Percentiles rank a stretch among this genome's conserved stretches.
Conservation (phyloP, 768 basidiomycete species). For the Tylopilus vinaceipallidus region DNA sequence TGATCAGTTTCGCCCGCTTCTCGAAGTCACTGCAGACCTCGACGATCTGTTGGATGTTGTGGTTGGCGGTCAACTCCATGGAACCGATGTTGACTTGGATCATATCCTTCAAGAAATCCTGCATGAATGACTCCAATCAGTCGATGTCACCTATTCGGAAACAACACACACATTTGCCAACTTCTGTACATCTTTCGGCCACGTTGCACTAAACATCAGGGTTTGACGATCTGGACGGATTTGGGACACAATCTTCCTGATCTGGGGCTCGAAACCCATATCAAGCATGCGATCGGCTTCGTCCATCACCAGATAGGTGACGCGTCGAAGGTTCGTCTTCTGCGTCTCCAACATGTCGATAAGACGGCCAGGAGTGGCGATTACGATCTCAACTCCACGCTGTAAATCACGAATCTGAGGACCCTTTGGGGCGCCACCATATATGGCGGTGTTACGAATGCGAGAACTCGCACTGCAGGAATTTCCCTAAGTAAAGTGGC, state of each 20-base stretch:
- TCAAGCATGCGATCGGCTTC: constrained; percentile 99
- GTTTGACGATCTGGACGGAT: constrained; percentile 98
- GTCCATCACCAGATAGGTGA: constrained; percentile 98
- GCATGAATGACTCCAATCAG: constrained; percentile 4
- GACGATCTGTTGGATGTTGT: constrained; percentile 94
- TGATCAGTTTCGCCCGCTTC: constrained; percentile 94
- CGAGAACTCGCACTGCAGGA: constrained; percentile 73
- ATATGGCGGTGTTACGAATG: constrained; percentile 98
- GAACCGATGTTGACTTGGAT: constrained; percentile 99
- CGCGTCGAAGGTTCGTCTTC: constrained; percentile 93
- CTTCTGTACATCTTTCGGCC: constrained; percentile 99
- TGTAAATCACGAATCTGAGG: constrained; percentile 97
- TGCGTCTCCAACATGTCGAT: constrained; percentile 98
- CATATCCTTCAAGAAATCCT: constrained; percentile 96
- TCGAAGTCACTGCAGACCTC: constrained; percentile 98
- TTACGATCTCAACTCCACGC: constrained; percentile 95
- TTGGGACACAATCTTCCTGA: constrained; percentile 95
- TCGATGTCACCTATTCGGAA: neutral
- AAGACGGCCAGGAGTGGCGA: constrained; percentile 99
- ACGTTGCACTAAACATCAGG: constrained; percentile 98
- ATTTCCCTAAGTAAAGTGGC: constrained; percentile 5
- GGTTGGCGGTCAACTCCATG: constrained; percentile 97
- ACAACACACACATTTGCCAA: constrained; percentile 69
- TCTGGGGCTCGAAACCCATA: constrained; percentile 99
- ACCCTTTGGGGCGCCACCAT: constrained; percentile 98